Base-by-base conservation (phyloP, 2,329 filamentous ascomycete genomes). In the Dothideomycetes sp. region DNA sequence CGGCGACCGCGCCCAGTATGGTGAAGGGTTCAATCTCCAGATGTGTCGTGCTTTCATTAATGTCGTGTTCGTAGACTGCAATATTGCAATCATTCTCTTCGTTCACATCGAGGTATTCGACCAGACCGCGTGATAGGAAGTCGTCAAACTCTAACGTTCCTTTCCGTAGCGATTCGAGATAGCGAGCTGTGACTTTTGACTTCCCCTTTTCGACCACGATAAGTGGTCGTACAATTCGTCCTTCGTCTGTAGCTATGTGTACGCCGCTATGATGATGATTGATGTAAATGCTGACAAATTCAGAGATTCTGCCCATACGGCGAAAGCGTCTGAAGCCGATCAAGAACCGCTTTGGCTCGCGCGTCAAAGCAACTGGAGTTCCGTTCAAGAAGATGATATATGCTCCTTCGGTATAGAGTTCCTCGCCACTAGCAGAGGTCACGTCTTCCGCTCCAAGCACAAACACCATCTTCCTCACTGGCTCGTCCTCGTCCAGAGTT, bases 21-120 rank as follows among this genome's bases (percentile, higher is more conserved):
- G 91, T 98, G 57, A 98, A 98, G 0, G 93, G 93, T 58, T 98
- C 91, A 46, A 98, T 96, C 61, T 98, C 91, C 44, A 96, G 69
- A 63, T 98, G 93, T 0, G 91, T 98, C 0, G 87, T 93, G 39
- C 79, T 78, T 45, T 79, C 75, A 14, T 78, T 81, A 48, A 96
- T 85, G 44, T 94, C 81, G 16, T 79, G 72, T 56, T 96, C 89
- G 52, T 88, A 88, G 14, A 95, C 75, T 3, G 89, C 84, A 49
- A 98, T 93, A 40, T 94, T 81, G 0, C 87, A 83, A 52, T 98
- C 91, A 54, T 98, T 94, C 62, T 98, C 91, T 61, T 98, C 93
- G 61, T 98, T 98, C 50, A 94, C 87, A 54, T 98, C 91, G 15
- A 98, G 74, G 53, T 98, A 98, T 58, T 98, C 93, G 5, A 98